Percentiles rank a stretch among this genome's conserved stretches.
These are phyloP conservation scores for Linnemannia schmuckeri DNA, from an alignment of 192 early-diverging fungal genomes.

Conservation along the genomic window DNA sequence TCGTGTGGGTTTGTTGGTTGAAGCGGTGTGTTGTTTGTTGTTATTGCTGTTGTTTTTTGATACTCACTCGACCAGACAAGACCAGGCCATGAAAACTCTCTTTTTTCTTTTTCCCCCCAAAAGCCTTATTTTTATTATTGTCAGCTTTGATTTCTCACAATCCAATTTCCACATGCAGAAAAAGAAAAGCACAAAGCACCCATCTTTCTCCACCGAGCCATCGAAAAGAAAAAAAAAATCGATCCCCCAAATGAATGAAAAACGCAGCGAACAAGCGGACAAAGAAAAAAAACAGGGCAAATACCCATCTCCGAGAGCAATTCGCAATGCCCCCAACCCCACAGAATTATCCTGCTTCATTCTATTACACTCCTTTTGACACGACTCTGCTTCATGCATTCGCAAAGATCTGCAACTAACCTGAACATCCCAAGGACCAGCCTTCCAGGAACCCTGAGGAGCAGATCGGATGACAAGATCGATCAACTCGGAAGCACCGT, in stretches of 20 bases:
- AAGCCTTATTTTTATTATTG: not conserved
- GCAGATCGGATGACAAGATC: conserved; percentile 88
- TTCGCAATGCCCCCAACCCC: conserved; percentile 1
- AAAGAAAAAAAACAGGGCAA: not conserved
- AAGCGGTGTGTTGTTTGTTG: not conserved
- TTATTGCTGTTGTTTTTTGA: not conserved
- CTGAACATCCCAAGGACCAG: conserved; percentile 84
- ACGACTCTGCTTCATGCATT: not conserved
- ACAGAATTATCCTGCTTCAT: not conserved
- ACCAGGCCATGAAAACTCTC: not conserved
- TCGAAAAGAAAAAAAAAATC: conserved; percentile 7
- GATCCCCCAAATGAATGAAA: not conserved
- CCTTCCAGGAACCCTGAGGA: conserved; percentile 84
- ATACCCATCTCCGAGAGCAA: not conserved
- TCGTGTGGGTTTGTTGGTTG: not conserved
- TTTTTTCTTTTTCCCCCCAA: not conserved
- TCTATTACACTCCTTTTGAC: not conserved
- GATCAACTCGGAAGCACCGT: conserved; percentile 93
- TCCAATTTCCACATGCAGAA: conserved; percentile 3
- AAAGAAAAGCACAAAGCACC: not conserved
- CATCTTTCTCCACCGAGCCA: not conserved
- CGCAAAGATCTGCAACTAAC: conserved; percentile 36
- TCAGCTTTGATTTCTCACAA: not conserved
- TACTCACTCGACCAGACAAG: not conserved
- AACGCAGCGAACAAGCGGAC: not conserved